phyloP scores from a whole-genome alignment of 1,139 yeast genomes.

The Blastobotrys indianensis region DNA sequence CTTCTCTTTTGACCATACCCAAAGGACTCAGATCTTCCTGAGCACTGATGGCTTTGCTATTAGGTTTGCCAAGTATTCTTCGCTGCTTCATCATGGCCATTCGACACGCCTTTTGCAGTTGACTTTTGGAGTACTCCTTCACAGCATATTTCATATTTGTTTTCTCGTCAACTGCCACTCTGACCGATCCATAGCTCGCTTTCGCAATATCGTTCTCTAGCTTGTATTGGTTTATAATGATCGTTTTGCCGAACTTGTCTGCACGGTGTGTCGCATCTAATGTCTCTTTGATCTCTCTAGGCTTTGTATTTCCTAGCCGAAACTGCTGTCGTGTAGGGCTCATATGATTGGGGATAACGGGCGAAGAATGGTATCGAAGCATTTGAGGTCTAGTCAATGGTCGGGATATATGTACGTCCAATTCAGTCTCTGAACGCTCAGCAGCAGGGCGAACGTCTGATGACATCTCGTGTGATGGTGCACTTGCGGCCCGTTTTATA shows the following conservation, averaged over 20 bases:
- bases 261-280: slow-evolving; percentile 32
- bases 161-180: slow-evolving; percentile 63
- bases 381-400: slow-evolving; percentile 18
- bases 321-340: slow-evolving; percentile 37
- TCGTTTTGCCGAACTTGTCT: slow-evolving; percentile 30
- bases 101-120: slow-evolving; percentile 45
- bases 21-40: slow-evolving; percentile 23
- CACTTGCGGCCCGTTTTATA: too few relatives aligned
- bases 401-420: not conserved
- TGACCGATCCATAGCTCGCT: slow-evolving; percentile 88
- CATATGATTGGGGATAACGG: slow-evolving; percentile 24
- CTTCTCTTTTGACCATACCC: slow-evolving; percentile 60
- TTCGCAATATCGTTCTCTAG: slow-evolving; percentile 65
- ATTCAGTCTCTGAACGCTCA: too few relatives aligned
- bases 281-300: slow-evolving; percentile 36
- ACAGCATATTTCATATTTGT: slow-evolving; percentile 51
- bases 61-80: slow-evolving; percentile 3
- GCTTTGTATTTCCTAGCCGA: slow-evolving; percentile 32
- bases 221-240: slow-evolving; percentile 44
- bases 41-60: not conserved
- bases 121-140: slow-evolving; percentile 51
- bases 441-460: too few relatives aligned
- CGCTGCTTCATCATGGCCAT: slow-evolving; percentile 30
- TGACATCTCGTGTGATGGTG: too few relatives aligned
- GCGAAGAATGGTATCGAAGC: slow-evolving; percentile 33